phyloP scores from a whole-genome alignment of 306 rosid species.

The Echinosophora koreensis region DNA sequence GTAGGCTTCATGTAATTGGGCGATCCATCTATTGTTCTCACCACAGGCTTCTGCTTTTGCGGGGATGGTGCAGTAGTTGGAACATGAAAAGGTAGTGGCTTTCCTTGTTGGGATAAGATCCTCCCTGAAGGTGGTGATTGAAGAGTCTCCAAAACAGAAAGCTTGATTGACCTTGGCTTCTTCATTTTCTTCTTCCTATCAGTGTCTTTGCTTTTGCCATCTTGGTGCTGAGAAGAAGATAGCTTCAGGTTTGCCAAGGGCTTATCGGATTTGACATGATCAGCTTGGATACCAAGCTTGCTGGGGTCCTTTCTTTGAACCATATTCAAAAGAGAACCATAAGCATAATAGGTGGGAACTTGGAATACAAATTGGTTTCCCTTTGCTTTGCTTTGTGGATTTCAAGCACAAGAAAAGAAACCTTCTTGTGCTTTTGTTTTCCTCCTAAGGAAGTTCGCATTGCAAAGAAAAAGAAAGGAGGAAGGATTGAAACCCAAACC shows the following conservation, averaged over 20 bases:
- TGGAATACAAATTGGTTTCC: conserved; percentile 44
- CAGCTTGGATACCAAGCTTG: conserved; percentile 65
- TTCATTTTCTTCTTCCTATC: conserved; percentile 70
- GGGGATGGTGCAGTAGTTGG: conserved; percentile 39
- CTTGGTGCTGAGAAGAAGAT: conserved; percentile 58
- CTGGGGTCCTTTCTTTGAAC: conserved; percentile 64
- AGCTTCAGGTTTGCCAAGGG: conserved; percentile 48
- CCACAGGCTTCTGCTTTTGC: conserved; percentile 52
- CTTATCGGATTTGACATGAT: conserved; percentile 53
- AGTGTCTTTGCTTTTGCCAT: conserved; percentile 59
- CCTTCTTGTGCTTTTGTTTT: conserved; percentile 42
- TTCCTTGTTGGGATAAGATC: conserved; percentile 57
- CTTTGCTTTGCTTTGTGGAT: conserved; percentile 41
- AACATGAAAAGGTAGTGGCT: conserved; percentile 53
- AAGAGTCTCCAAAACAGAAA: conserved; percentile 58
- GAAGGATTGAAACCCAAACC: conserved; percentile 50
- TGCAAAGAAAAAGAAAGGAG: conserved; percentile 43
- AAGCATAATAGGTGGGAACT: conserved; percentile 37
- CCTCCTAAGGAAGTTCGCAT: conserved; percentile 41
- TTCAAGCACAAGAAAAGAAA: conserved; percentile 48
- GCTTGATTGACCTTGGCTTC: conserved; percentile 64
- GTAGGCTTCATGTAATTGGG: conserved; percentile 90
- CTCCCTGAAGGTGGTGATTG: conserved; percentile 50
- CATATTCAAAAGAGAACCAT: conserved; percentile 58
- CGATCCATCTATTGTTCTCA: conserved; percentile 46